Evolutionary conservation across 2,329 filamentous ascomycete genomes (phyloP).

Genomic region (Diaporthe destruens): DNA sequence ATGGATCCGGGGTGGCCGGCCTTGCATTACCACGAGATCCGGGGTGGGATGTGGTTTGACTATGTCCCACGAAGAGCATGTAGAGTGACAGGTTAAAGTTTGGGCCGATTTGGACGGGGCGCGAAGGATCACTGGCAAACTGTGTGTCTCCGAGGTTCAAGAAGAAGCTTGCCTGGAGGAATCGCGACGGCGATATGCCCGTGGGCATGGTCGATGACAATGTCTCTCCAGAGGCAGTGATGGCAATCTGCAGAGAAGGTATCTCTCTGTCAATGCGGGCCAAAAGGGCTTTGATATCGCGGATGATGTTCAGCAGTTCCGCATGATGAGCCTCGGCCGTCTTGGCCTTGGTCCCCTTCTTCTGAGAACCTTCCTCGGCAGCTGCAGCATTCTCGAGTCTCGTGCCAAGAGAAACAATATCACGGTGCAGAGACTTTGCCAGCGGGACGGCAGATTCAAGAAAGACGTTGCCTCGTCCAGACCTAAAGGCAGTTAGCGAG

Average conservation of each 20-base stretch:
- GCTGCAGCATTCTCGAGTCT: constrained; percentile 78
- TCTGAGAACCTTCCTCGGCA: constrained; percentile 67
- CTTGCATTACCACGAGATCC: neutral
- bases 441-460: constrained; percentile 88
- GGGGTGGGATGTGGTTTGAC: constrained; percentile 43
- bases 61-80: constrained; percentile 91
- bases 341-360: constrained; percentile 58
- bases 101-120: constrained; percentile 85
- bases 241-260: constrained; percentile 91
- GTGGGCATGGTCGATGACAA: constrained; percentile 83
- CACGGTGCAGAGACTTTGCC: constrained; percentile 84
- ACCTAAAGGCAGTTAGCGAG: constrained; percentile 54
- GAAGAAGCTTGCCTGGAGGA: constrained; percentile 93
- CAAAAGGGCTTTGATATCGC: constrained; percentile 81
- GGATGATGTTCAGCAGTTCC: constrained; percentile 77
- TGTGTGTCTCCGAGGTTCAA: constrained; percentile 88
- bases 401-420: constrained; percentile 84
- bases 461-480: constrained; percentile 65
- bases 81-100: constrained; percentile 90
- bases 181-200: constrained; percentile 87
- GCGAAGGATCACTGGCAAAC: constrained; percentile 74
- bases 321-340: constrained; percentile 68
- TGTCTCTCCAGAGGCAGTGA: constrained; percentile 91
- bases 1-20: constrained; percentile 40
- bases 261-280: constrained; percentile 89